Evolutionary conservation across 129 eudicot genomes (phyloP).

Genomic region (Artemisia argyi): DNA sequence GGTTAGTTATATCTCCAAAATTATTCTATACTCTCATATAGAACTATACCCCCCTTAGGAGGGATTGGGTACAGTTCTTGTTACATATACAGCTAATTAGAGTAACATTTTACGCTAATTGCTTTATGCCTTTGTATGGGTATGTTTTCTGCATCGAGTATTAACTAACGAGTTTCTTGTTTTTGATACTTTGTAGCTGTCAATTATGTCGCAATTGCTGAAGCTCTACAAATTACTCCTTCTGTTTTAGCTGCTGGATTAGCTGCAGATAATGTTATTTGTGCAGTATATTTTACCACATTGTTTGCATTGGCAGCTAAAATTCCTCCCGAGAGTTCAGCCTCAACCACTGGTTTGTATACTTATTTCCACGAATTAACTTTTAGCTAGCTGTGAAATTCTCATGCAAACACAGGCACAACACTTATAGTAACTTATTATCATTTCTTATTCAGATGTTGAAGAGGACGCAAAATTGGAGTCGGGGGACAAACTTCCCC

Average conservation of each 20-base stretch:
- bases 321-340: constrained; percentile 64
- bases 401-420: no score
- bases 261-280: constrained; percentile 90
- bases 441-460: constrained; percentile 31
- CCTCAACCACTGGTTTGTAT: constrained; percentile 54
- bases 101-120: background rate
- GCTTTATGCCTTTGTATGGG: no score
- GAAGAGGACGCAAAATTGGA: constrained; percentile 41
- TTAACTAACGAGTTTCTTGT: constrained; percentile 7
- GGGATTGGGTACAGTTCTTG: no score
- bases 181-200: constrained; percentile 58
- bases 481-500: constrained; percentile 56
- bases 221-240: constrained; percentile 68
- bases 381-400: background rate
- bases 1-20: no score
- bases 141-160: no score
- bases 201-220: constrained; percentile 85
- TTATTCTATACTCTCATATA: no score
- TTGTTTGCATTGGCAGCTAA: constrained; percentile 83
- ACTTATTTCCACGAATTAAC: constrained; percentile 9
- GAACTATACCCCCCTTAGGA: no score
- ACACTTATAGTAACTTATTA: background rate
- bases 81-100: no score
- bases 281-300: constrained; percentile 79
- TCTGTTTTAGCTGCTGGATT: constrained; percentile 85